Evolutionary conservation across 2,329 filamentous ascomycete species (phyloP).

Genomic region (Diaporthe sp.): DNA sequence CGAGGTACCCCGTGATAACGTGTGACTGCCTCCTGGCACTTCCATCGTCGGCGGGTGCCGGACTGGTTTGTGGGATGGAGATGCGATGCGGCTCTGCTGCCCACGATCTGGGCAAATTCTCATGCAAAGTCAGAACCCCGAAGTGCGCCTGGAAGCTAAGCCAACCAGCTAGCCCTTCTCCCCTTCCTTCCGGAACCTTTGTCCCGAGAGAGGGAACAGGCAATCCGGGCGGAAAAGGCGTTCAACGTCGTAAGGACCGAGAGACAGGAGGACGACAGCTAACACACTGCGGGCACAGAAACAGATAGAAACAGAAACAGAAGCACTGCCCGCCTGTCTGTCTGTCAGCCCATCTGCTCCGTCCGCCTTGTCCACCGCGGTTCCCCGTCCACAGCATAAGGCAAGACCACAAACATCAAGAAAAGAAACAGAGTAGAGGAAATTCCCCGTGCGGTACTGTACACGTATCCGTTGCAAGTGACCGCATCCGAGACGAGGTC

Average conservation of each 20-base stretch:
- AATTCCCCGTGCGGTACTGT: not conserved
- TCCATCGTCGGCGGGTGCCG: not conserved
- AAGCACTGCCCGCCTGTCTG: no score
- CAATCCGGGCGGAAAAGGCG: not conserved
- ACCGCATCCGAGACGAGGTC: not conserved
- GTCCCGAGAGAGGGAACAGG: not conserved
- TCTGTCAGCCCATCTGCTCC: not conserved
- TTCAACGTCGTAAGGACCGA: not conserved
- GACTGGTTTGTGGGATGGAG: not conserved
- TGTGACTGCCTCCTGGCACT: not conserved
- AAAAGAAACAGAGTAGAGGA: not conserved
- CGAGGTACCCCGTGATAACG: constrained; percentile 15
- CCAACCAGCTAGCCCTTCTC: no score
- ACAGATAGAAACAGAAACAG: no score
- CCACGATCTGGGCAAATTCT: not conserved
- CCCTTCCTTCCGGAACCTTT: not conserved
- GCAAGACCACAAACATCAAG: constrained; percentile 15
- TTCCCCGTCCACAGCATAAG: constrained; percentile 22
- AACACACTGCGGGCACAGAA: no score
- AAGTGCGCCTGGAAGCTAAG: not conserved
- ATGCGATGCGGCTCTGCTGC: constrained; percentile 25
- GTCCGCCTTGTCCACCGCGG: not conserved
- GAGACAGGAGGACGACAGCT: not conserved
- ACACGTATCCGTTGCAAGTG: not conserved
- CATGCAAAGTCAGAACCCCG: not conserved